Conservation (phyloP, 139 green algal genomes). For the Coccomyxa sp. region DNA sequence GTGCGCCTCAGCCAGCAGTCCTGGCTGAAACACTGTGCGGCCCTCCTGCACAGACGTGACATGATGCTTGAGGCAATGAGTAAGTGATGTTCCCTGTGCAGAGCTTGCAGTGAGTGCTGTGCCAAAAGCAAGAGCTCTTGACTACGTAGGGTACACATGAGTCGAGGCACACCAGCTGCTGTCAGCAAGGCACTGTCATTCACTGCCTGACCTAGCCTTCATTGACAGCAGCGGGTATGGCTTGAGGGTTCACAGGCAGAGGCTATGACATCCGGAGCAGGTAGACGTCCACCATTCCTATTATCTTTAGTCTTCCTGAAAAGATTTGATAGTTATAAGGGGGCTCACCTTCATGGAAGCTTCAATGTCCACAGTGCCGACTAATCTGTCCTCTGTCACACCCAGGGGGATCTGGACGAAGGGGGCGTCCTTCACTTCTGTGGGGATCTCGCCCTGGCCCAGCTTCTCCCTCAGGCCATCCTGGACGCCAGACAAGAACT, state of each 20-base stretch:
- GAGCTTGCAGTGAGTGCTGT: too few relatives aligned
- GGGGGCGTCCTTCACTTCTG: slow-evolving; percentile 64
- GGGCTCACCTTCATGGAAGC: slow-evolving; percentile 89
- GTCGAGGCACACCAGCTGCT: too few relatives aligned
- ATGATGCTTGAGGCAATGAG: neutral
- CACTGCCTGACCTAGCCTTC: too few relatives aligned
- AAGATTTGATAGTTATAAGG: slow-evolving; percentile 17
- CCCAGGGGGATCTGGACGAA: slow-evolving; percentile 98
- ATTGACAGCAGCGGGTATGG: too few relatives aligned
- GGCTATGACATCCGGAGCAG: too few relatives aligned
- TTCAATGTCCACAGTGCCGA: slow-evolving; percentile 99
- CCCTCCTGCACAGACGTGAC: slow-evolving; percentile 59
- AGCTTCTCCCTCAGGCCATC: slow-evolving; percentile 70
- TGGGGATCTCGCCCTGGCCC: slow-evolving; percentile 26
- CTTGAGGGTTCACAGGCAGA: too few relatives aligned
- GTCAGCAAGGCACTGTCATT: too few relatives aligned
- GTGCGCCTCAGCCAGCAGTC: slow-evolving; percentile 94
- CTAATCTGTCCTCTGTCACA: slow-evolving; percentile 96
- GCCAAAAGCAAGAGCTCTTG: too few relatives aligned
- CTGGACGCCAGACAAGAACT: slow-evolving; percentile 22
- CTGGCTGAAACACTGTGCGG: slow-evolving; percentile 96
- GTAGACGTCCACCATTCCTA: too few relatives aligned
- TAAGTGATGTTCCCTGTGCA: too few relatives aligned
- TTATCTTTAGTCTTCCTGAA: neutral
- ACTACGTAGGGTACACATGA: too few relatives aligned